Evolutionary conservation across 2,329 filamentous ascomycete species (phyloP).

Genomic region (Nannizzia gypsea): DNA sequence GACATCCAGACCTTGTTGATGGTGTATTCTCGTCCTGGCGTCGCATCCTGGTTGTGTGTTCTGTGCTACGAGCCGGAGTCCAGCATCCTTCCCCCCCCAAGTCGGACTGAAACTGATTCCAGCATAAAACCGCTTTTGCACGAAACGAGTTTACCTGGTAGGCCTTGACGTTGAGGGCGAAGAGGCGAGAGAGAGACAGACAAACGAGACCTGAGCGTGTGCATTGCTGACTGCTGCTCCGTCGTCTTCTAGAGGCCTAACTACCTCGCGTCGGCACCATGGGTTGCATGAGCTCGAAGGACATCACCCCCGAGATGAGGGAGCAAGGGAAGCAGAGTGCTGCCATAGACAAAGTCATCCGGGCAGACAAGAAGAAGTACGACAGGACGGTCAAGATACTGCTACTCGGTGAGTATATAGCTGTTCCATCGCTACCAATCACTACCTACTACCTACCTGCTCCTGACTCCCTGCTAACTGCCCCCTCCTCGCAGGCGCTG

Average conservation of each 20-base stretch:
- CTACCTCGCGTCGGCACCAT: constrained; percentile 18
- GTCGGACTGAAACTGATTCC: too few relatives aligned
- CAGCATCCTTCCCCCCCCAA: background rate
- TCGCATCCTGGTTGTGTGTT: background rate
- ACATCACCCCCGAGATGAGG: constrained; percentile 29
- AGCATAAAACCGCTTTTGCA: too few relatives aligned
- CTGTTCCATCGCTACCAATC: too few relatives aligned
- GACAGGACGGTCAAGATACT: constrained; percentile 85
- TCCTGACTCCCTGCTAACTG: too few relatives aligned
- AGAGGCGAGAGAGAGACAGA: background rate
- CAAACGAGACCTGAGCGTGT: background rate
- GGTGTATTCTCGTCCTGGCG: background rate
- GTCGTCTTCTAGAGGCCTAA: background rate
- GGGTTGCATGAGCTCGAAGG: constrained; percentile 36
- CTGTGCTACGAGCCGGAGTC: background rate
- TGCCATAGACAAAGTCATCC: constrained; percentile 77
- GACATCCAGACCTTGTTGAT: background rate
- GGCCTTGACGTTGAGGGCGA: too few relatives aligned
- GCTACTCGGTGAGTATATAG: constrained; percentile 58
- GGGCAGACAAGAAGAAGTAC: constrained; percentile 77
- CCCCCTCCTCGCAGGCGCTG: constrained; percentile 56
- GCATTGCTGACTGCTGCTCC: background rate
- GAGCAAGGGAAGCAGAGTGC: constrained; percentile 33
- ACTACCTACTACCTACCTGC: too few relatives aligned
- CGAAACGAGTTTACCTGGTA: too few relatives aligned